Evolutionary conservation across 305 asterid genomes (phyloP).

Genomic region (Caryopteris hybrid): DNA sequence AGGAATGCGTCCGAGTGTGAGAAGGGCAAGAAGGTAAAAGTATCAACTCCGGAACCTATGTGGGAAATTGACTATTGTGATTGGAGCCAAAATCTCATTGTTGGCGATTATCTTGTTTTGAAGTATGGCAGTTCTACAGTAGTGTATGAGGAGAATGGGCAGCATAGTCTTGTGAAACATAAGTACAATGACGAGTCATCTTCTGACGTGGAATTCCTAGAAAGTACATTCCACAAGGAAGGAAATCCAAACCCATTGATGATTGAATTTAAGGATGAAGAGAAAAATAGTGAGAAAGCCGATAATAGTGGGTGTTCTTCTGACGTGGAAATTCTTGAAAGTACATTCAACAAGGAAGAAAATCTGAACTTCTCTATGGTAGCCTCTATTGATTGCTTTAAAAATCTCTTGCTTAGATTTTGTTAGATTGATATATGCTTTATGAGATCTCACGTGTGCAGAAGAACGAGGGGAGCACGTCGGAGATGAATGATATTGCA

Average conservation of each 20-base stretch:
- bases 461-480: slow-evolving; percentile 8
- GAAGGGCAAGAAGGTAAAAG: slow-evolving; percentile 2
- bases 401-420: neutral
- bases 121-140: neutral
- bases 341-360: slow-evolving; percentile 7
- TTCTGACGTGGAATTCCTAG: neutral
- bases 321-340: slow-evolving; percentile 32
- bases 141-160: neutral
- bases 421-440: neutral
- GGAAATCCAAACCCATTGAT: neutral
- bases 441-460: slow-evolving; percentile 17
- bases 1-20: neutral
- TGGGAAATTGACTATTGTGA: too few relatives aligned
- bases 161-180: neutral
- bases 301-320: slow-evolving; percentile 6
- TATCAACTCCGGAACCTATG: too few relatives aligned
- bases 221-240: neutral
- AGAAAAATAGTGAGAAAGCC: neutral
- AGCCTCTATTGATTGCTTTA: neutral
- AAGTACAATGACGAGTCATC: neutral
- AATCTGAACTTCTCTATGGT: slow-evolving; percentile 11
- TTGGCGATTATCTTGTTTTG: neutral
- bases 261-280: neutral
- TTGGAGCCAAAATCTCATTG: too few relatives aligned
- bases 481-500: neutral